Evolutionary conservation across 352 stramenopile genomes (phyloP).

Genomic region (Globisporangium nunn): DNA sequence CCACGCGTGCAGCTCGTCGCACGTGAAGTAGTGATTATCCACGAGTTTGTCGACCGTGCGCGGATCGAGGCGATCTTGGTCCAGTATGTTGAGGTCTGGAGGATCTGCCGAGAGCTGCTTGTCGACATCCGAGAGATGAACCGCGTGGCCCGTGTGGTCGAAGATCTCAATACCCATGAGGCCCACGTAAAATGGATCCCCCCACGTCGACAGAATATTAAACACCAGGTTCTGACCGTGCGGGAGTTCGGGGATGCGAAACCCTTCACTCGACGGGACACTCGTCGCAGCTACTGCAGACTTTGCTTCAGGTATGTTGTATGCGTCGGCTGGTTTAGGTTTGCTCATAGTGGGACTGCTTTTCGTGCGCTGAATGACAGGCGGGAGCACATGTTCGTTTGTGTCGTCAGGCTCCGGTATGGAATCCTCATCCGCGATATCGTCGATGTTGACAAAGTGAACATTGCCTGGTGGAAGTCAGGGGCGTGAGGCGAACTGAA

Average conservation of each 20-base stretch:
- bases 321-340: background rate
- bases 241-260: slow-evolving; percentile 69
- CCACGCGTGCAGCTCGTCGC: slow-evolving; percentile 86
- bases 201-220: slow-evolving; percentile 85
- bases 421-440: slow-evolving; percentile 21
- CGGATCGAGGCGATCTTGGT: slow-evolving; percentile 66
- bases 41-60: slow-evolving; percentile 86
- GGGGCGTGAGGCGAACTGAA: background rate
- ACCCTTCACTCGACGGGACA: slow-evolving; percentile 24
- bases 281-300: background rate
- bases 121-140: slow-evolving; percentile 54
- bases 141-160: slow-evolving; percentile 62
- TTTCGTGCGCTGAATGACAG: background rate
- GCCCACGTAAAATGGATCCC: slow-evolving; percentile 88
- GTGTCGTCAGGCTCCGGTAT: background rate
- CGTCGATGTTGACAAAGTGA: slow-evolving; percentile 76
- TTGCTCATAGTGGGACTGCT: background rate
- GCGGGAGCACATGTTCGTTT: slow-evolving; percentile 8
- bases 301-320: slow-evolving; percentile 2
- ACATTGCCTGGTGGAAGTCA: slow-evolving; percentile 33
- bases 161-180: slow-evolving; percentile 89
- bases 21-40: slow-evolving; percentile 84
- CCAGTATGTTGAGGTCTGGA: slow-evolving; percentile 76
- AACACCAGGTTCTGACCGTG: slow-evolving; percentile 65
- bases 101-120: slow-evolving; percentile 74